Percentiles rank a stretch among this genome's conserved stretches.
phyloP scores from a whole-genome alignment of 805 yeast genomes.

The Metschnikowia borealis region DNA sequence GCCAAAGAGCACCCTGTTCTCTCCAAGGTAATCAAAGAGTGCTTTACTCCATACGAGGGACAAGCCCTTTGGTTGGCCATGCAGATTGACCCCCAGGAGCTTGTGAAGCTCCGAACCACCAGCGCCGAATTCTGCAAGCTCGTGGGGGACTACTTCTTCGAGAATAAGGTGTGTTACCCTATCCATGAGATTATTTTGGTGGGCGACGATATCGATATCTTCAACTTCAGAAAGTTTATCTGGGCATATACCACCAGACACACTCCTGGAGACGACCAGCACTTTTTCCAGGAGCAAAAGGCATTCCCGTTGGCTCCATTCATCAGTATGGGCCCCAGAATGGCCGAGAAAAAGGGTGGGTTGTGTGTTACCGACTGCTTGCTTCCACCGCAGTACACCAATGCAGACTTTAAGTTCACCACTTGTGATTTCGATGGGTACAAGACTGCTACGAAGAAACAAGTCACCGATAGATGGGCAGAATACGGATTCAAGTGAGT shows the following conservation, averaged over 20 bases:
- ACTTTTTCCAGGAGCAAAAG: constrained; percentile 13
- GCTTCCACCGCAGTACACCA: constrained; percentile 15
- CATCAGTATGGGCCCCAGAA: constrained; percentile 15
- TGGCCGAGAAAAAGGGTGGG: constrained; percentile 18
- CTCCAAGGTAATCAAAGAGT: constrained; percentile 15
- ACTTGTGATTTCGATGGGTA: constrained; percentile 17
- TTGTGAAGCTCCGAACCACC: constrained; percentile 17
- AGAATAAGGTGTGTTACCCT: constrained; percentile 14
- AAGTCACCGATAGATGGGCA: background rate
- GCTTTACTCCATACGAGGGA: constrained; percentile 23
- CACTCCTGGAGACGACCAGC: constrained; percentile 22
- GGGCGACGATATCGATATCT: constrained; percentile 25
- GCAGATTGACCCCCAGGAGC: constrained; percentile 18
- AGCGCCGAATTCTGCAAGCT: constrained; percentile 16
- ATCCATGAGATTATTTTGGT: constrained; percentile 23
- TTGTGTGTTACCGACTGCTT: constrained; percentile 23
- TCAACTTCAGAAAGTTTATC: constrained; percentile 20
- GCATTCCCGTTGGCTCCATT: constrained; percentile 25
- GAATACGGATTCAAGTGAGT: background rate
- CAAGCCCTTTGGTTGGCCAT: constrained; percentile 23
- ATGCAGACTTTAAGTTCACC: constrained; percentile 13
- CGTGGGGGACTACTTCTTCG: constrained; percentile 18
- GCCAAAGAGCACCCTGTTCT: constrained; percentile 14
- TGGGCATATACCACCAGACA: constrained; percentile 27
- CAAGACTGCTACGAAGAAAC: background rate